Conservation (phyloP, 257 asterid genomes). For the Nicotiana benthamiana region DNA sequence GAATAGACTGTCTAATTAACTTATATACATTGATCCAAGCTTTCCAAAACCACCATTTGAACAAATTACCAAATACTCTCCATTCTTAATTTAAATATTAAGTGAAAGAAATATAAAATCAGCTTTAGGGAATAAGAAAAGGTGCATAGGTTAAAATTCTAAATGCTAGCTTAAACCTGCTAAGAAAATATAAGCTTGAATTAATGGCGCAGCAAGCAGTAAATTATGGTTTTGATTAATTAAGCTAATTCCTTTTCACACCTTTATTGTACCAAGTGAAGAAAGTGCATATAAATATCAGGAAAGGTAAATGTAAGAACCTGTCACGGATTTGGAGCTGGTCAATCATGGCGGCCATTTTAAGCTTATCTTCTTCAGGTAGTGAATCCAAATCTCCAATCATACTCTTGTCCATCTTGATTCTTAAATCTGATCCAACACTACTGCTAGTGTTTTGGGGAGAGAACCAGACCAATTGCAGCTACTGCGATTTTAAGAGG, state of each 20-base stretch:
- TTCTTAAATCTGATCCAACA: not conserved
- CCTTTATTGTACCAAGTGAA: too few species aligned
- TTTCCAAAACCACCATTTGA: not conserved
- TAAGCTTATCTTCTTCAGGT: conserved; percentile 26
- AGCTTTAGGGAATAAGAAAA: not conserved
- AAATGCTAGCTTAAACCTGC: not conserved
- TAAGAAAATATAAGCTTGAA: not conserved
- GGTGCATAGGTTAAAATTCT: not conserved
- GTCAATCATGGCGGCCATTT: conserved; percentile 29
- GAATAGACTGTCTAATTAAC: not conserved
- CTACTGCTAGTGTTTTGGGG: not conserved
- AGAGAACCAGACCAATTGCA: not conserved
- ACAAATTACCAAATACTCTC: not conserved
- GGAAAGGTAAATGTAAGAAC: not conserved
- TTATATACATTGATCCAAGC: not conserved
- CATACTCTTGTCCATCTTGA: conserved; percentile 29
- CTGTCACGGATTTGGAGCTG: conserved; percentile 40
- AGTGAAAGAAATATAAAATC: not conserved
- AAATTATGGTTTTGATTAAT: not conserved
- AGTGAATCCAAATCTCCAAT: conserved; percentile 28
- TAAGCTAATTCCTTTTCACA: too few species aligned
- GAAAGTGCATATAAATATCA: not conserved
- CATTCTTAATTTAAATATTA: not conserved
- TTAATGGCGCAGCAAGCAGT: not conserved
- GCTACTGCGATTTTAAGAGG: not conserved